These are phyloP conservation scores for Lecanicillium sp. DNA, from an alignment of 2,329 filamentous ascomycete genomes.

Conservation along the genomic window DNA sequence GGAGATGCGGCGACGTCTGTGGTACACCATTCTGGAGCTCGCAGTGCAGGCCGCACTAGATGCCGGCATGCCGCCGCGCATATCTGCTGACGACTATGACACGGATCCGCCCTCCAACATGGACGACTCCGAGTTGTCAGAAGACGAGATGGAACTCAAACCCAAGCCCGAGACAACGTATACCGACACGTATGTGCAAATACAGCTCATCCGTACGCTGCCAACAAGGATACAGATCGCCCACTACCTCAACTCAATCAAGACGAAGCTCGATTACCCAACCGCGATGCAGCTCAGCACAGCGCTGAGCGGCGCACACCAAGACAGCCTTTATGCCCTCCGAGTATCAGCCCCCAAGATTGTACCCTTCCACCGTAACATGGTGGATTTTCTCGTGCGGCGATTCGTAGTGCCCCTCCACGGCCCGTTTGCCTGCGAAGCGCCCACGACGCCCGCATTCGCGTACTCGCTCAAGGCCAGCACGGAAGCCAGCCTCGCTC, in stretches of 20 bases:
- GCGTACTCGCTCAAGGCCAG: conserved; percentile 44
- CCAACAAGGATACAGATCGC: conserved; percentile 2
- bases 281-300: conserved; percentile 3
- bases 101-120: conserved; percentile 31
- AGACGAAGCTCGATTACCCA: conserved; percentile 4
- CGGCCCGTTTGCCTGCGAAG: conserved; percentile 38
- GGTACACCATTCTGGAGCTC: conserved; percentile 38
- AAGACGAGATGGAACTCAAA: conserved; percentile 1
- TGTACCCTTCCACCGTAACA: conserved; percentile 38
- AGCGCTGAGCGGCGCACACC: neutral
- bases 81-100: conserved; percentile 36
- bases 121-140: conserved; percentile 25
- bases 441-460: conserved; percentile 38
- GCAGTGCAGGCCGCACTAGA: conserved; percentile 33
- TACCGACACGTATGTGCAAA: conserved; percentile 4
- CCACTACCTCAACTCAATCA: conserved; percentile 1
- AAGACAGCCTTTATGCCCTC: neutral
- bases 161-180: neutral
- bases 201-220: neutral
- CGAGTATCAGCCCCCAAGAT: conserved; percentile 9
- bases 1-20: conserved; percentile 36
- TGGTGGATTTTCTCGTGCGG: conserved; percentile 45
- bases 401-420: conserved; percentile 52
- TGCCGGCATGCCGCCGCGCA: conserved; percentile 32
- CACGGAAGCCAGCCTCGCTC: conserved; percentile 36